These are phyloP conservation scores for Boletus semigastroideus DNA, from an alignment of 1,284 basidiomycete genomes.

Conservation along the genomic window DNA sequence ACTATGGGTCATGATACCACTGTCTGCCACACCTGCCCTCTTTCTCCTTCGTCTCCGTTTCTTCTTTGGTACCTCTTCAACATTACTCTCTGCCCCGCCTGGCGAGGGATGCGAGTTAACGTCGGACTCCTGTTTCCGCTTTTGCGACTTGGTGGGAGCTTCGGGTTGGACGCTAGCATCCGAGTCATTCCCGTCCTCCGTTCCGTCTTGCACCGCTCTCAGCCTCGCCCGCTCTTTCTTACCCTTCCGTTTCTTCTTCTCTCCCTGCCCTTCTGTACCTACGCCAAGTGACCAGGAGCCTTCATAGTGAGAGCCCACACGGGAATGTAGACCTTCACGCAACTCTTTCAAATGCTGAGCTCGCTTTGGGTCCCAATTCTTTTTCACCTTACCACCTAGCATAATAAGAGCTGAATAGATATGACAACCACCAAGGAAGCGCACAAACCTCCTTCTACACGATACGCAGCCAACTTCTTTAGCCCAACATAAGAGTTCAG, in stretches of 20 bases:
- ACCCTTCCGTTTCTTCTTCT: slow-evolving; percentile 67
- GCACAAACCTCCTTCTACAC: slow-evolving; percentile 36
- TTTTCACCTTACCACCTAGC: slow-evolving; percentile 38
- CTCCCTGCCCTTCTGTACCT: slow-evolving; percentile 18
- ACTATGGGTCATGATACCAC: background rate
- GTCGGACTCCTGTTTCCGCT: slow-evolving; percentile 21
- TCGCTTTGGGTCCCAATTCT: slow-evolving; percentile 61
- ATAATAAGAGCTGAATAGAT: background rate
- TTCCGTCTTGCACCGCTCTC: slow-evolving; percentile 32
- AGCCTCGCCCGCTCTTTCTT: slow-evolving; percentile 71
- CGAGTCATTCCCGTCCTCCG: background rate
- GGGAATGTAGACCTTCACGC: slow-evolving; percentile 43
- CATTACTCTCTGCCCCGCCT: background rate
- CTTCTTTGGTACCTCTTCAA: slow-evolving; percentile 24
- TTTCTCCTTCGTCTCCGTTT: slow-evolving; percentile 41
- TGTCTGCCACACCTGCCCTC: background rate
- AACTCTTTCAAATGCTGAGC: slow-evolving; percentile 75
- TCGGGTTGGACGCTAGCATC: background rate
- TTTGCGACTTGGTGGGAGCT: slow-evolving; percentile 5
- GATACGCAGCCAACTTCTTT: slow-evolving; percentile 91
- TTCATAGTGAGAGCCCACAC: slow-evolving; percentile 19
- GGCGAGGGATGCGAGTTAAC: background rate
- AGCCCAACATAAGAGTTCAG: slow-evolving; percentile 89
- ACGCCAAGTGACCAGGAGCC: slow-evolving; percentile 18
- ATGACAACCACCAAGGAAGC: background rate